phyloP scores from a whole-genome alignment of 73 alveolate species.

The Tetrahymena borealis region DNA sequence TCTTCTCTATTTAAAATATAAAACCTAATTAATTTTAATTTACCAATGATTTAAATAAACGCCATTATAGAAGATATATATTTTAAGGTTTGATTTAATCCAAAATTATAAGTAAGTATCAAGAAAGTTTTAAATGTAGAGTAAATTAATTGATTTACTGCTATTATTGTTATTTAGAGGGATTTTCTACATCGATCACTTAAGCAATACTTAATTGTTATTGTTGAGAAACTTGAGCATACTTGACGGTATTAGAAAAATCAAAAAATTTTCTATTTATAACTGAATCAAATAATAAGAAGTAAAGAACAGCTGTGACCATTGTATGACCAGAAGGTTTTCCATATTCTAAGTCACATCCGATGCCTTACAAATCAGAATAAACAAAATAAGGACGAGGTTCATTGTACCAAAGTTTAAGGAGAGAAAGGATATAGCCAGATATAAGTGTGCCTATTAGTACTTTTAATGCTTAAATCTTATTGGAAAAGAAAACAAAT shows the following conservation, averaged over 20 bases:
- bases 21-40: too few relatives aligned
- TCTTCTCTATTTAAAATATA: too few relatives aligned
- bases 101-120: too few relatives aligned
- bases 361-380: constrained; percentile 3
- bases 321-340: constrained; percentile 46
- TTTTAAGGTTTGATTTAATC: too few relatives aligned
- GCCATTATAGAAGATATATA: too few relatives aligned
- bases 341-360: constrained; percentile 25
- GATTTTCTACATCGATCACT: too few relatives aligned
- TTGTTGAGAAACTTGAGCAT: neutral
- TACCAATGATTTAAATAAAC: too few relatives aligned
- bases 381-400: constrained; percentile 28
- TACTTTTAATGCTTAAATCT: neutral
- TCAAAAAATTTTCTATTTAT: neutral
- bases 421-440: neutral
- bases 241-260: neutral
- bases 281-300: constrained; percentile 6
- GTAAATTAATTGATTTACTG: too few relatives aligned
- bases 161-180: too few relatives aligned
- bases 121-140: too few relatives aligned
- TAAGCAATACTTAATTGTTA: too few relatives aligned
- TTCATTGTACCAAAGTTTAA: constrained; percentile 12
- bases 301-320: constrained; percentile 1
- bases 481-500: neutral
- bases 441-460: neutral